These are phyloP conservation scores for Chloranthus sessilifolius DNA, from an alignment of 164 flowering plant genomes.

Conservation along the genomic window DNA sequence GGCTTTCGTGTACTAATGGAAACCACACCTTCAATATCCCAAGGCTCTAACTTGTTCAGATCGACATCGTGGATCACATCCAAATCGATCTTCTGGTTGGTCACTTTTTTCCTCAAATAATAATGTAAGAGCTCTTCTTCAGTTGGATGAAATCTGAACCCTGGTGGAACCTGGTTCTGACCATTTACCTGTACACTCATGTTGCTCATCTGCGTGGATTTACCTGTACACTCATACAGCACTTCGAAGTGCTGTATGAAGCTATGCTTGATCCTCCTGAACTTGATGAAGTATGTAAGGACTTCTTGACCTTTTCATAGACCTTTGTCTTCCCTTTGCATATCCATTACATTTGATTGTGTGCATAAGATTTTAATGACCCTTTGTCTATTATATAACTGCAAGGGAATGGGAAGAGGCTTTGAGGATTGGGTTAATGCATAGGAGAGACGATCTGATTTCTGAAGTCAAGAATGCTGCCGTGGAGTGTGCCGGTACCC, in stretches of 20 bases:
- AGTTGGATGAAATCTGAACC: slow-evolving; percentile 89
- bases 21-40: slow-evolving; percentile 86
- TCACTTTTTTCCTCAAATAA: slow-evolving; percentile 81
- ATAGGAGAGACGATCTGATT: slow-evolving; percentile 54
- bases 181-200: slow-evolving; percentile 75
- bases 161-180: slow-evolving; percentile 83
- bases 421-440: slow-evolving; percentile 69
- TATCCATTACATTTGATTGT: no score
- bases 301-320: slow-evolving; percentile 20
- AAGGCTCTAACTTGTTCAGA: slow-evolving; percentile 91
- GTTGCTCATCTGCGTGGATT: no score
- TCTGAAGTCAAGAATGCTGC: slow-evolving; percentile 55
- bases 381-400: slow-evolving; percentile 45
- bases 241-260: slow-evolving; percentile 86
- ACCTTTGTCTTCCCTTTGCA: no score
- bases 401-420: slow-evolving; percentile 99
- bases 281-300: slow-evolving; percentile 64
- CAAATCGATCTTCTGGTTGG: slow-evolving; percentile 67
- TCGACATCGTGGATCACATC: slow-evolving; percentile 90
- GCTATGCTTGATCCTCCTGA: slow-evolving; percentile 44
- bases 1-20: not conserved
- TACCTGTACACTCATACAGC: no score
- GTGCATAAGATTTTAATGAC: no score
- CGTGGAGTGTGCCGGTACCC: slow-evolving; percentile 65
- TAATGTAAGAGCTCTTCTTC: slow-evolving; percentile 92